Evolutionary conservation across 2,329 filamentous ascomycete genomes (phyloP), one percentile per base, ranked within the genome.

Genomic region (Diaporthe destruens): DNA sequence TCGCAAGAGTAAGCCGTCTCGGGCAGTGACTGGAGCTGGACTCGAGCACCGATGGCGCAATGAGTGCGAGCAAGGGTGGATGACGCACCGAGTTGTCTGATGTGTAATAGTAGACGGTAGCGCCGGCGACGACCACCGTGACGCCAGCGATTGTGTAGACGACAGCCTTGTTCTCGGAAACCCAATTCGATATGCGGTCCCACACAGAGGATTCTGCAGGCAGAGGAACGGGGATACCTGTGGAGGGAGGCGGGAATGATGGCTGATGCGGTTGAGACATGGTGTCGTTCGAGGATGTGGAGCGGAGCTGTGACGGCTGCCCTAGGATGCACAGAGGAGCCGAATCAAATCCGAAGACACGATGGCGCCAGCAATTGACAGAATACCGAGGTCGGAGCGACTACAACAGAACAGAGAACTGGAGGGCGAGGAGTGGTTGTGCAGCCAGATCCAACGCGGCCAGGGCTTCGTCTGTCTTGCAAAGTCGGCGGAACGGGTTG

Each of bases 121-220:
- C 96, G 74, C 94, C 94, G 18, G 94, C 96, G 71, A 97, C 73
- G 55, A 98, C 94, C 61, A 98, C 89, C 69, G 96, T 96, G 74
- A 98, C 93, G 79, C 96, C 96, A 71, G 96, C 96, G 84, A 98
- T 94, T 77, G 96, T 98, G 84, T 98, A 99, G 75, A 97, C 95
- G 70, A 96, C 89, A 61, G 94, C 93, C 87, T 98, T 98, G 86
- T 99, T 95, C 82, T 98, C 96, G 2, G 95, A 94, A 18, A 93
- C 95, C 96, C 96, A 99, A 80, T 87, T 92, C 76, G 95, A 93
- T 84, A 98, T 87, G 79, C 95, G 92, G 83, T 98, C 94, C 95
- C 95, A 98, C 71, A 96, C 85, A 59, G 93, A 92, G 73, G 92
- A 89, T 74, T 92, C 88, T 76, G 85, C 82, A 72, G 88, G 84